A percentile compares a stretch with the other conserved stretches of the same genome.
Conservation (phyloP, 1,284 basidiomycete genomes). For the Sutorius eximius region DNA sequence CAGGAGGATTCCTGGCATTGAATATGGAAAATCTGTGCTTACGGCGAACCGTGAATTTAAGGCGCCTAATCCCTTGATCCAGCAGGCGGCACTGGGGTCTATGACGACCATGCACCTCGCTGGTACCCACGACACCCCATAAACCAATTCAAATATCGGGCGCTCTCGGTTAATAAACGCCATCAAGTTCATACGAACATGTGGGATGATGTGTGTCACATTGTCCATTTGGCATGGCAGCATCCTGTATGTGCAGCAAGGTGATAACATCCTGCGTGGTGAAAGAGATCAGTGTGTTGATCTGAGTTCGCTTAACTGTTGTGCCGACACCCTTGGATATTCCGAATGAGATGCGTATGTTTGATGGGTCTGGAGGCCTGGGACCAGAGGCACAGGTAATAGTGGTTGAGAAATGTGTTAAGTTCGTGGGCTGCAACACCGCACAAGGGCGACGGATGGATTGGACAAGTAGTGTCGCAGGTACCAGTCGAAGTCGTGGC, state of each 20-base stretch:
- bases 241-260: neutral
- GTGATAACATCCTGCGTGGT: neutral
- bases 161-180: constrained; percentile 3
- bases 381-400: too few relatives aligned
- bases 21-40: neutral
- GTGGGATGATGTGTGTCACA: neutral
- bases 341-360: neutral
- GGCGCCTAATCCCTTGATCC: neutral
- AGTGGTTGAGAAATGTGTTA: neutral
- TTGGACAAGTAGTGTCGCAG: neutral
- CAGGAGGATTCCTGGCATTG: neutral
- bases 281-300: neutral
- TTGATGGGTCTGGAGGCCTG: neutral
- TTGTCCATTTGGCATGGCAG: neutral
- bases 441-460: neutral
- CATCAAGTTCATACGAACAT: neutral
- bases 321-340: neutral
- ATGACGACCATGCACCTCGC: neutral
- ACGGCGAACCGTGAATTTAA: neutral
- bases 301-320: neutral
- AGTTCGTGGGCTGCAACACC: neutral
- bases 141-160: neutral
- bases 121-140: neutral
- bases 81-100: neutral
- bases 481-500: too few relatives aligned